phyloP scores from a whole-genome alignment of 2,329 filamentous ascomycete genomes.

The Colletotrichum echinochloae region DNA sequence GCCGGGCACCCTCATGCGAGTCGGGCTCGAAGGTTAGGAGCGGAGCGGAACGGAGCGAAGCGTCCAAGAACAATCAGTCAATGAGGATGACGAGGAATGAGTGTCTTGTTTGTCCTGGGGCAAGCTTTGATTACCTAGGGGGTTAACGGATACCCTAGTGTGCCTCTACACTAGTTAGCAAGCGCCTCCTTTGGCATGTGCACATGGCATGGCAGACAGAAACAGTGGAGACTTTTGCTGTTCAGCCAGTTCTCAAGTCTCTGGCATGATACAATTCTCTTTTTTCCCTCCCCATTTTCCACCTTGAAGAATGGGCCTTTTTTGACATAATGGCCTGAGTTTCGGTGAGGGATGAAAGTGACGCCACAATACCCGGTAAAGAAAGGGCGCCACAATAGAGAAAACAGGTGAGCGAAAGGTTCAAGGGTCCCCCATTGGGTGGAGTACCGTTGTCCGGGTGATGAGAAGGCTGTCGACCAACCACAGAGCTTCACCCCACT shows the following conservation, averaged over 20 bases:
- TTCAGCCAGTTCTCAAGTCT: too few relatives aligned
- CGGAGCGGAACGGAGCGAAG: not conserved
- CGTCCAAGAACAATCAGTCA: too few relatives aligned
- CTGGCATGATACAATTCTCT: too few relatives aligned
- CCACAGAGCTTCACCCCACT: slow-evolving; percentile 23
- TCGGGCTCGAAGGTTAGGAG: not conserved
- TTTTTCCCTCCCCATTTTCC: not conserved
- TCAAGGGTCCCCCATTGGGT: not conserved
- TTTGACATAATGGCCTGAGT: not conserved
- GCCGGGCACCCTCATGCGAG: not conserved
- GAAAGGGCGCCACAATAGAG: too few relatives aligned
- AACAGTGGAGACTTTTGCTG: not conserved
- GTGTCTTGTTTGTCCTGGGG: too few relatives aligned
- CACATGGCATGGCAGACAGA: not conserved
- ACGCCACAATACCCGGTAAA: too few relatives aligned
- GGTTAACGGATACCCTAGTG: too few relatives aligned
- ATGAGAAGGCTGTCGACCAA: not conserved
- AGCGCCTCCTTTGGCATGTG: not conserved
- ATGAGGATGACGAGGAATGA: not conserved
- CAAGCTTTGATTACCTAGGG: too few relatives aligned
- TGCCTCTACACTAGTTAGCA: too few relatives aligned
- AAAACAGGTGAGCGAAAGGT: not conserved
- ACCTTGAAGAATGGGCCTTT: not conserved
- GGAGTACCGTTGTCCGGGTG: slow-evolving; percentile 23
- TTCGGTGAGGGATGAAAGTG: not conserved